Base-by-base conservation (phyloP, 1,284 basidiomycete genomes). In the Phlebopus sp. region DNA sequence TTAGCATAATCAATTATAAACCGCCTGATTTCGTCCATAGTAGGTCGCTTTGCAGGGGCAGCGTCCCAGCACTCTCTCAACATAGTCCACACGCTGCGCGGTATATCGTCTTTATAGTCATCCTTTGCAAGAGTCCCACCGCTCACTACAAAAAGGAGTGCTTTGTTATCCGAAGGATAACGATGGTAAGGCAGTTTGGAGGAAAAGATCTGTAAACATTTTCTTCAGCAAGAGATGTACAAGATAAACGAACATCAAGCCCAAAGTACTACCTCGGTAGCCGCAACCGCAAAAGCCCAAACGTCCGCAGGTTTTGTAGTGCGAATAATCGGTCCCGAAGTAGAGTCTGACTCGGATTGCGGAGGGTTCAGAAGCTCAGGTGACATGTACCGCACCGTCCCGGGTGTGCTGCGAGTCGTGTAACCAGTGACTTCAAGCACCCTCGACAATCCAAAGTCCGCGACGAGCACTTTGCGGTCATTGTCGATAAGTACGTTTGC, bases 391-490 rank as follows among this genome's bases (percentile, higher is more conserved):
- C 63, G 57, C 21, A 55, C 39, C 5, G 62, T 66, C 8, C 62
- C 63, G n/a, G 51, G 53, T 2, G 59, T 46, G 18, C 52, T 50
- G 8, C 49, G 54, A 4, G 62, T 67, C 14, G 62, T 66, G 37
- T 67, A 63, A 6, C 62, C 63, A 32, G 62, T 50, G 45, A 50
- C 55, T 29, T 66, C 62, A 18, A 63, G 31, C 9, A 66, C 49
- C 34, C 54, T 50, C 2, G 66, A 67, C 37, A 68, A 53, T n/a
- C 66, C 64, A 36, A 69, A 66, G 42, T 67, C 66, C 7, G 58
- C 46, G 41, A 66, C 42, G 35, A 55, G 50, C 8, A 60, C 65
- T 49, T 57, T 46, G 18, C 55, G 54, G 19, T 14, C 23, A 21
- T 66, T 54, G 36, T 23, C 42, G 4, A 69, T 50, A 1, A 66